Evolutionary conservation across 768 basidiomycete genomes (phyloP).

Genomic region (Lentinula lateritia): DNA sequence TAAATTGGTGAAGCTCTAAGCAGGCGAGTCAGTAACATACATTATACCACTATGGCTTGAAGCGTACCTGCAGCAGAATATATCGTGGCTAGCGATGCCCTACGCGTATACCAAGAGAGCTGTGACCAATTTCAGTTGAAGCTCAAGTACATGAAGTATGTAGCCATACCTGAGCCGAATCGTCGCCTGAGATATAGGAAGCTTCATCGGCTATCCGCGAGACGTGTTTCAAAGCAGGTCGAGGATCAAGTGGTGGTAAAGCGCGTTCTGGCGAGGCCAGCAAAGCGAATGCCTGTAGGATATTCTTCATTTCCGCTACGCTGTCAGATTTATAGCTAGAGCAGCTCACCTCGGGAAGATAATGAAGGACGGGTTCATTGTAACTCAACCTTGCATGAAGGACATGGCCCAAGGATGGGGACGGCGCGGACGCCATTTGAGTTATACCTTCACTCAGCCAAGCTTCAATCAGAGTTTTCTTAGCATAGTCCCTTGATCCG

Average conservation of each 20-base stretch:
- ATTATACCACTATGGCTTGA: background rate
- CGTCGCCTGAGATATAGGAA: slow-evolving; percentile 52
- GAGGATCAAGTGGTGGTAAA: slow-evolving; percentile 51
- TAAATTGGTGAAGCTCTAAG: slow-evolving; percentile 75
- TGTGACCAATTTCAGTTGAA: slow-evolving; percentile 18
- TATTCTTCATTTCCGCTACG: background rate
- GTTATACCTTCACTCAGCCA: slow-evolving; percentile 67
- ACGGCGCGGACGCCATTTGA: slow-evolving; percentile 32
- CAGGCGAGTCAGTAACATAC: background rate
- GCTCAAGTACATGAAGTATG: background rate
- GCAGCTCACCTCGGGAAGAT: slow-evolving; percentile 60
- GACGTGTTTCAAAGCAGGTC: slow-evolving; percentile 57
- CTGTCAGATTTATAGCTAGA: background rate
- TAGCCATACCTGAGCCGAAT: slow-evolving; percentile 49
- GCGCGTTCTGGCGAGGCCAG: slow-evolving; percentile 48
- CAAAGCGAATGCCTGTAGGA: slow-evolving; percentile 64
- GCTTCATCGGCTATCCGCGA: slow-evolving; percentile 63
- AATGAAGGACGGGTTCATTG: slow-evolving; percentile 61
- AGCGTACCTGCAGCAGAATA: slow-evolving; percentile 66
- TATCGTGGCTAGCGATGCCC: slow-evolving; percentile 59
- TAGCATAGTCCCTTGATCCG: slow-evolving; percentile 62
- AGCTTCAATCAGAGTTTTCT: slow-evolving; percentile 57
- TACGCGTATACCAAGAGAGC: slow-evolving; percentile 69
- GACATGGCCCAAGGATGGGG: slow-evolving; percentile 40
- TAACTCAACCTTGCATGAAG: slow-evolving; percentile 51